Conservation (phyloP, 2,329 filamentous ascomycete genomes). For the Hypomyces rosellus region DNA sequence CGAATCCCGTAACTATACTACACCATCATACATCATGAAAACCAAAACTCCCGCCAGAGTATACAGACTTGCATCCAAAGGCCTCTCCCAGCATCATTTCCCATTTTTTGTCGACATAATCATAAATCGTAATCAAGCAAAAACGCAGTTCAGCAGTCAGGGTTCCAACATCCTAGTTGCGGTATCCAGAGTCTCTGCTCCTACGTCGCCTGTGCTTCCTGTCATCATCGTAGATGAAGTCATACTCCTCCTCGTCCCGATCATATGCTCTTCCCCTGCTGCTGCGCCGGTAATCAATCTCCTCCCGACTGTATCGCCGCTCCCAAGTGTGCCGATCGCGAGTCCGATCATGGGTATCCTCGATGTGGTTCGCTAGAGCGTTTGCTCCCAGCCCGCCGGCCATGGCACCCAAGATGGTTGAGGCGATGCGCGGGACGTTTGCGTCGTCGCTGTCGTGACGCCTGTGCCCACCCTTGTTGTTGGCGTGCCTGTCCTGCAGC, state of each 20-base stretch:
- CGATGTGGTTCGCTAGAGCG: constrained; percentile 39
- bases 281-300: constrained; percentile 12
- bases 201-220: neutral
- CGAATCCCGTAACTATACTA: too few species aligned
- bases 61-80: neutral
- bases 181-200: neutral
- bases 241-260: constrained; percentile 9
- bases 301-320: constrained; percentile 23
- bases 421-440: constrained; percentile 32
- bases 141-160: neutral
- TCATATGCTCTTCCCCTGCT: neutral
- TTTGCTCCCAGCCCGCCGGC: constrained; percentile 51
- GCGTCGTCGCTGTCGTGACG: constrained; percentile 22
- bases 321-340: constrained; percentile 30
- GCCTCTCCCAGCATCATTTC: neutral
- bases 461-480: constrained; percentile 14
- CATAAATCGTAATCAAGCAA: neutral
- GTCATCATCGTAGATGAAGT: neutral
- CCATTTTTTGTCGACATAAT: neutral
- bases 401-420: constrained; percentile 48
- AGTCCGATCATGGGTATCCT: constrained; percentile 30
- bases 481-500: constrained; percentile 25
- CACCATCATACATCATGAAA: too few species aligned
- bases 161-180: neutral
- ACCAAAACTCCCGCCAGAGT: too few species aligned